A percentile compares a stretch with the other conserved stretches of the same genome.
These are phyloP conservation scores for Symmetrospora coprosmae DNA, from an alignment of 768 basidiomycete genomes.

Conservation along the genomic window DNA sequence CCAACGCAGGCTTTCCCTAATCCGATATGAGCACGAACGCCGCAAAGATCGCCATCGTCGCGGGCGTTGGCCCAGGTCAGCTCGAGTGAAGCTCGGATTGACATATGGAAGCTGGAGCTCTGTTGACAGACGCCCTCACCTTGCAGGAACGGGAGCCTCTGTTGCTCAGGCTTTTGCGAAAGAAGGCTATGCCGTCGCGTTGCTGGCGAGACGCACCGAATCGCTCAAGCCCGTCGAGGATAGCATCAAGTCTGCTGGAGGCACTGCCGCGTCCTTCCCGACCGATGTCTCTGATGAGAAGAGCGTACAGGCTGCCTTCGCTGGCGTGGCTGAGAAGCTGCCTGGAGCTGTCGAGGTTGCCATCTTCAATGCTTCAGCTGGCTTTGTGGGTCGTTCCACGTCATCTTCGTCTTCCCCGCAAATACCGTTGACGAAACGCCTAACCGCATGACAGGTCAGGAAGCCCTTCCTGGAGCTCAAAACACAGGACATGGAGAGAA, in stretches of 20 bases:
- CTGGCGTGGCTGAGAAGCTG: constrained; percentile 18
- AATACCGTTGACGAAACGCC: no score
- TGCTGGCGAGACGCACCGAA: constrained; percentile 26
- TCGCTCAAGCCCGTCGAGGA: constrained; percentile 6
- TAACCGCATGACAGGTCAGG: no score
- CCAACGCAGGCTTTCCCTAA: no score
- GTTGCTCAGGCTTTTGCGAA: constrained; percentile 23
- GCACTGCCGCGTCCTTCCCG: constrained; percentile 26
- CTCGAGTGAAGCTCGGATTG: neutral
- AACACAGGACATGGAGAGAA: no score
- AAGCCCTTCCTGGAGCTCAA: no score
- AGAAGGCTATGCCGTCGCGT: constrained; percentile 25
- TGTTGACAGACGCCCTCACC: neutral
- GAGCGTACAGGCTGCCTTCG: constrained; percentile 25
- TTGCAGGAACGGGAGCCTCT: constrained; percentile 21
- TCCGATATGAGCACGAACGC: no score
- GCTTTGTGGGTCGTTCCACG: no score
- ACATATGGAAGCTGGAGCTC: no score
- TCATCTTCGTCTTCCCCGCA: no score
- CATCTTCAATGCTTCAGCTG: constrained; percentile 30
- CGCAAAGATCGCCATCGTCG: constrained; percentile 21
- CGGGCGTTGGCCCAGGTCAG: constrained; percentile 24
- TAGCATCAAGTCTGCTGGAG: constrained; percentile 18
- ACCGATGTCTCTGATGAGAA: constrained; percentile 23
- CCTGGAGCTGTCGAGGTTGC: constrained; percentile 24